Conservation (phyloP, 768 basidiomycete species). For the Rhizopogon vinicolor region DNA sequence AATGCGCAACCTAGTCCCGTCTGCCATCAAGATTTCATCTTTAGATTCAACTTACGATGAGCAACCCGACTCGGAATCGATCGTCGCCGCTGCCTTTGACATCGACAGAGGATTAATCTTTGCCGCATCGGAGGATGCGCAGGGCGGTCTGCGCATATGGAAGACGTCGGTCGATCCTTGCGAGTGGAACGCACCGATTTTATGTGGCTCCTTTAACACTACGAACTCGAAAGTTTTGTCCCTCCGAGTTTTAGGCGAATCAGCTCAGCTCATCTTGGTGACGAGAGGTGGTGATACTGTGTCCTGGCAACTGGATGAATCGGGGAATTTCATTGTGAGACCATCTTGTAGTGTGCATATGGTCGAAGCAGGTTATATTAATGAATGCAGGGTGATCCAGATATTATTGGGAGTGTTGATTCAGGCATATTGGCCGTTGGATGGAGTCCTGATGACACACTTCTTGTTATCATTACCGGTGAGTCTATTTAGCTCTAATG, state of each 20-base stretch:
- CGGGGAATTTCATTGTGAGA: slow-evolving; percentile 39
- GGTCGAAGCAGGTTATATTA: background rate
- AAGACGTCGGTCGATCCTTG: slow-evolving; percentile 18
- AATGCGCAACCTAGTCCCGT: slow-evolving; percentile 58
- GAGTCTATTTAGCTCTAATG: slow-evolving; percentile 4
- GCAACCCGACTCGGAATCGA: slow-evolving; percentile 18
- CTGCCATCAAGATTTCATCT: slow-evolving; percentile 20
- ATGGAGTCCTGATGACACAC: slow-evolving; percentile 91
- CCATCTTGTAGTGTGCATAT: background rate
- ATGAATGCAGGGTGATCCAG: slow-evolving; percentile 30
- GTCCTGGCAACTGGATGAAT: slow-evolving; percentile 51
- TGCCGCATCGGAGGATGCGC: slow-evolving; percentile 54
- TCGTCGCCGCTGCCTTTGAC: slow-evolving; percentile 53
- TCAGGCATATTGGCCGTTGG: slow-evolving; percentile 74
- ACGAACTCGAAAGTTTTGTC: slow-evolving; percentile 47
- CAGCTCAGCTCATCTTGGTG: slow-evolving; percentile 59
- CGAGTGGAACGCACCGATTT: slow-evolving; percentile 13
- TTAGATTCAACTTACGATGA: slow-evolving; percentile 12
- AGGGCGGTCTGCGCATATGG: slow-evolving; percentile 59
- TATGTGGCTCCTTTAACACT: slow-evolving; percentile 18
- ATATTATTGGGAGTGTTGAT: slow-evolving; percentile 86
- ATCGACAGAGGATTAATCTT: slow-evolving; percentile 59
- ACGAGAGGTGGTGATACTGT: slow-evolving; percentile 82
- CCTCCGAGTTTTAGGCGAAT: slow-evolving; percentile 69
- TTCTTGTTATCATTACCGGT: slow-evolving; percentile 84